These are phyloP conservation scores for Gyromitra esculenta DNA, from an alignment of 2,329 filamentous ascomycete genomes.

Conservation along the genomic window DNA sequence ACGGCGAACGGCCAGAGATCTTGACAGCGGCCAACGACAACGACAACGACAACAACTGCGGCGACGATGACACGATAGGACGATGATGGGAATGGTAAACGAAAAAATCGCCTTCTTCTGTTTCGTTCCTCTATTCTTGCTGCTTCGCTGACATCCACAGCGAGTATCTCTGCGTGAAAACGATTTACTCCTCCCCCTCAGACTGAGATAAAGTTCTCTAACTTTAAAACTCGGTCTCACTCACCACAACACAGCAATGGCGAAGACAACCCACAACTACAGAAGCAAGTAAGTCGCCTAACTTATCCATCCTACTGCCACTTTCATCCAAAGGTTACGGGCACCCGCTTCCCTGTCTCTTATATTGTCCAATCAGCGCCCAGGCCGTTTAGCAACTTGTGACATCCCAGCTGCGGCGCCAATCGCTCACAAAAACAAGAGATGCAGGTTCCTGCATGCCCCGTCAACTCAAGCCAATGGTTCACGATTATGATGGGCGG, in stretches of 20 bases:
- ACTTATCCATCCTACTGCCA: constrained; percentile 29
- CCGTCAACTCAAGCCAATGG: constrained; percentile 48
- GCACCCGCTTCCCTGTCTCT: constrained; percentile 25
- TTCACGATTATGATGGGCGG: constrained; percentile 42
- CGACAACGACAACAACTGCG: constrained; percentile 13
- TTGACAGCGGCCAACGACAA: constrained; percentile 48
- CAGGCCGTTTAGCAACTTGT: constrained; percentile 44
- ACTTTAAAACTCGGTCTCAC: constrained; percentile 43
- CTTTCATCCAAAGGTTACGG: constrained; percentile 34
- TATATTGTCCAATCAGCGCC: constrained; percentile 37
- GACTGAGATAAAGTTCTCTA: constrained; percentile 24
- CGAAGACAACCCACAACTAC: constrained; percentile 30
- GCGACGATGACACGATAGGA: not conserved
- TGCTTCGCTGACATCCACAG: not conserved
- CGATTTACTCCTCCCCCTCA: constrained; percentile 11
- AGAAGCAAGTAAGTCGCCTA: constrained; percentile 23
- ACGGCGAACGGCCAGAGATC: constrained; percentile 50
- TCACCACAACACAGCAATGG: constrained; percentile 10
- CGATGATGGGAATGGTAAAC: not conserved
- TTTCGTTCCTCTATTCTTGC: constrained; percentile 11
- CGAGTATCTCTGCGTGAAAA: constrained; percentile 2
- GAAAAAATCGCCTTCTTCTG: not conserved
- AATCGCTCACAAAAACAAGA: constrained; percentile 51
- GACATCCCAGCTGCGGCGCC: constrained; percentile 46
- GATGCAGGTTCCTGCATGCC: constrained; percentile 53